A percentile compares a stretch with the other conserved stretches of the same genome.
These are phyloP conservation scores for Phanerochaete carnosa DNA, from an alignment of 768 basidiomycete species.

Conservation along the genomic window DNA sequence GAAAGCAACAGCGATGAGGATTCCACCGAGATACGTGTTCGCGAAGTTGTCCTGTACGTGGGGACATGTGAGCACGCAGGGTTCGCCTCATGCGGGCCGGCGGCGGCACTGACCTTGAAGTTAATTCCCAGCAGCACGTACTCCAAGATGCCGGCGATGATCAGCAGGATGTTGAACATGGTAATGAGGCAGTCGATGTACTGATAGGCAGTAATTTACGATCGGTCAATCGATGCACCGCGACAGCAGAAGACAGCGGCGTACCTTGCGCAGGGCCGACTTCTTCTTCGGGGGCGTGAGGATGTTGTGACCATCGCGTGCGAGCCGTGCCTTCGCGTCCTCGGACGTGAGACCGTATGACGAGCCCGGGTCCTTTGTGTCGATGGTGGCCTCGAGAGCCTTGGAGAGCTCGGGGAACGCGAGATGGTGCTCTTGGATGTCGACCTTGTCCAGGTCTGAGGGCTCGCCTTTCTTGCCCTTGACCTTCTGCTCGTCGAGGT, in stretches of 20 bases:
- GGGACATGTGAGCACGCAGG: conserved; percentile 11
- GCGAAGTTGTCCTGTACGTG: conserved; percentile 47
- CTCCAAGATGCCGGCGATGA: conserved; percentile 62
- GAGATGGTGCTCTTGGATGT: conserved; percentile 56
- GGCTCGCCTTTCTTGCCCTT: conserved; percentile 26
- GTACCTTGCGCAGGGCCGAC: conserved; percentile 60
- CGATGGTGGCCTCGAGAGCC: conserved; percentile 46
- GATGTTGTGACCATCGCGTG: conserved; percentile 55
- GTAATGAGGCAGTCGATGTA: conserved; percentile 61
- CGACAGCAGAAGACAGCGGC: background rate
- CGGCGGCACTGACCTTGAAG: conserved; percentile 41
- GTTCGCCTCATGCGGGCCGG: background rate
- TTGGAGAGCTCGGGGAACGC: conserved; percentile 38
- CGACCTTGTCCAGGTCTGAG: conserved; percentile 39
- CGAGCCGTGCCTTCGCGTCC: conserved; percentile 53
- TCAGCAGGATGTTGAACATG: conserved; percentile 64
- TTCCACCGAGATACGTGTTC: conserved; percentile 69
- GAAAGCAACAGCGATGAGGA: conserved; percentile 65
- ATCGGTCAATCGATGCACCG: conserved; percentile 10
- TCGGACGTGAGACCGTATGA: conserved; percentile 49
- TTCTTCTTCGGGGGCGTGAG: conserved; percentile 68
- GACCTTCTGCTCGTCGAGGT: conserved; percentile 45
- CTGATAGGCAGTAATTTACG: conserved; percentile 29
- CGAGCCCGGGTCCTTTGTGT: conserved; percentile 46
- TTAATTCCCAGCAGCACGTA: conserved; percentile 62